A percentile compares a stretch with the other conserved stretches of the same genome.
These are phyloP conservation scores for Xylariaceae sp. DNA, from an alignment of 2,329 filamentous ascomycete species.

Conservation along the genomic window DNA sequence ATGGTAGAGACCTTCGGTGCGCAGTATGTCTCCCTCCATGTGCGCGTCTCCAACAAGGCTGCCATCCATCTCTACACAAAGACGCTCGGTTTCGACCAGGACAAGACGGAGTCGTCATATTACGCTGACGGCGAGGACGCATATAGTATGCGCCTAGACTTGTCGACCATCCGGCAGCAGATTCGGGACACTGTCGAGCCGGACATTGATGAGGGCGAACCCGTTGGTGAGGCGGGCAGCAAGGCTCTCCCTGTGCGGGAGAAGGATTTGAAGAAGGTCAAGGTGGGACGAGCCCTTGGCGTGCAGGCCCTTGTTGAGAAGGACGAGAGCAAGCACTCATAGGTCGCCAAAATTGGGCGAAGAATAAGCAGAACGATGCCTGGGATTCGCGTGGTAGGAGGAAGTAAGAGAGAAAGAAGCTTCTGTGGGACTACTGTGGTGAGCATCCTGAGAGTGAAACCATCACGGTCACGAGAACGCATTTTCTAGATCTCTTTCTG, in stretches of 20 bases:
- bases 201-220: slow-evolving; percentile 60
- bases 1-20: slow-evolving; percentile 95
- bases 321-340: slow-evolving; percentile 53
- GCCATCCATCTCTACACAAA: slow-evolving; percentile 90
- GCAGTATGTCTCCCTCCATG: slow-evolving; percentile 91
- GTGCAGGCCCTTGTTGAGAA: slow-evolving; percentile 75
- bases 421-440: neutral
- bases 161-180: slow-evolving; percentile 54
- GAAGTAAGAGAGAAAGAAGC: neutral
- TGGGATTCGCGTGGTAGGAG: neutral
- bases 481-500: neutral
- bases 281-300: slow-evolving; percentile 74
- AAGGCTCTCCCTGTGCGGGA: slow-evolving; percentile 24
- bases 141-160: slow-evolving; percentile 86
- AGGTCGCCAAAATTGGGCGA: slow-evolving; percentile 8
- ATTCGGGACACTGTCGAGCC: slow-evolving; percentile 47
- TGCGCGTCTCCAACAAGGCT: slow-evolving; percentile 88
- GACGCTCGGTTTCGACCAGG: slow-evolving; percentile 82
- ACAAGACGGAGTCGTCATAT: slow-evolving; percentile 84
- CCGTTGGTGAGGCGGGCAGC: slow-evolving; percentile 54
- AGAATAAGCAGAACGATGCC: neutral
- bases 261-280: slow-evolving; percentile 71
- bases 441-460: neutral
- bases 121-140: slow-evolving; percentile 98
- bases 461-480: neutral